Evolutionary conservation across 495 filamentous ascomycete genomes (phyloP), one percentile per base, ranked within the genome.

Genomic region (Aspergillus conjunctus): DNA sequence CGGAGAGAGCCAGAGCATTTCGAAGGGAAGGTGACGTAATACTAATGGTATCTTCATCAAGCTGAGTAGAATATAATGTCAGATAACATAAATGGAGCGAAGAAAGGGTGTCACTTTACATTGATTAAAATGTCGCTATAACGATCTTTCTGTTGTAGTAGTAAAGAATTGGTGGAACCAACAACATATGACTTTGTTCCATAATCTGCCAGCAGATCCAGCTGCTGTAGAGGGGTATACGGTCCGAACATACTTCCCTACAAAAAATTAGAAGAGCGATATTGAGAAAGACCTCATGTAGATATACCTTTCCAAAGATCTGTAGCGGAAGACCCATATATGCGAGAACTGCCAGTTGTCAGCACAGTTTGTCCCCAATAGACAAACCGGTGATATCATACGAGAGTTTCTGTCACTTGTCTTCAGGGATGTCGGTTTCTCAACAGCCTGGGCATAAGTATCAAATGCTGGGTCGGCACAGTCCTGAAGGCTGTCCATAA

Each of bases 111-210:
- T 12, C 10, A 22, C 34, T 81, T 69, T 66, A 87, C 85, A 73
- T 98, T 98, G 66, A 98, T 92, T 58, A 98, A 79, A 44, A 98
- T 92, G 66, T 98, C 94, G 73, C 92, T 95, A 73, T 98, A 98
- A n/a, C 92, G 86, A 67, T 98, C 94, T 72, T 87, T 93, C 66
- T 98, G 94, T 63, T 97, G 92, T 48, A 98, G 74, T 30, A 98
- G 81, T 45, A 98, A 79, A 15, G 92, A 95, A 70, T 98, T 98
- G 26, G 94, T 98, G 44, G 93, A 97, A 58, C 94, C 94, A 58
- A 98, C 94, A 41, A 98, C 89, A 69, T 98, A 98, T 10, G 92
- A 96, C 76, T 95, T 98, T 15, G 95, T 98, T 17, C 91, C 92
- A 61, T 92, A 85, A 71, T 98, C 94, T 50, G 94, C 93, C 21